phyloP scores from a whole-genome alignment of 192 early-diverging fungal genomes.

The Coemansia aciculifera region DNA sequence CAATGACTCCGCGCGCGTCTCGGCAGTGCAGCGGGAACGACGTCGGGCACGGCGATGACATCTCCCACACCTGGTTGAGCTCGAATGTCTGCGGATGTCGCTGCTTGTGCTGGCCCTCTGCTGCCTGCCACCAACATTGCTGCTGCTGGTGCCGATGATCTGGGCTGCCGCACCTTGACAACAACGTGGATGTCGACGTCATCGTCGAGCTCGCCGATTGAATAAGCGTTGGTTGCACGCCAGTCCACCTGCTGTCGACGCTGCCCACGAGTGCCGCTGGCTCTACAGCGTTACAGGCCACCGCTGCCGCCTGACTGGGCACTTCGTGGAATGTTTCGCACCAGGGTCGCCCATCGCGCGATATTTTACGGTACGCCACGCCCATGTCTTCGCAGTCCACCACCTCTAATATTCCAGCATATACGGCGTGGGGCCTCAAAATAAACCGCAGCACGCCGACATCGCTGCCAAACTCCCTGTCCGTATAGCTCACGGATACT shows the following conservation, averaged over 20 bases:
- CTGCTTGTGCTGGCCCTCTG: not conserved
- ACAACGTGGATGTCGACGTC: not conserved
- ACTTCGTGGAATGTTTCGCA: slow-evolving; percentile 44
- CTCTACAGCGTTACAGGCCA: not conserved
- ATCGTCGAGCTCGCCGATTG: not conserved
- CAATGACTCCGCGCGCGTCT: slow-evolving; percentile 44
- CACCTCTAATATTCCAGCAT: slow-evolving; percentile 27
- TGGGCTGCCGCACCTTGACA: not conserved
- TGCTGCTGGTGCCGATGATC: not conserved
- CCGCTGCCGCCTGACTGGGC: not conserved
- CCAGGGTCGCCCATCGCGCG: slow-evolving; percentile 23
- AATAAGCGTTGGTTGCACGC: not conserved
- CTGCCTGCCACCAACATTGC: not conserved
- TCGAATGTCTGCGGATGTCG: slow-evolving; percentile 18
- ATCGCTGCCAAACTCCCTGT: not conserved
- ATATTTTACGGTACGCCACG: slow-evolving; percentile 37
- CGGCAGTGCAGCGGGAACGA: slow-evolving; percentile 49
- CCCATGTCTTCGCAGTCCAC: slow-evolving; percentile 18
- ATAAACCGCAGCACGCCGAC: slow-evolving; percentile 17
- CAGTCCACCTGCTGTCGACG: not conserved
- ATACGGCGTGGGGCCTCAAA: slow-evolving; percentile 22
- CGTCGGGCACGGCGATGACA: slow-evolving; percentile 39
- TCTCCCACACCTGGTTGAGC: slow-evolving; percentile 42
- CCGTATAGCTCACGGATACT: not conserved
- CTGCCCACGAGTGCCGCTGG: not conserved